Evolutionary conservation across 2,329 filamentous ascomycete genomes (phyloP), one percentile per base, ranked within the genome.

Genomic region (Gliomastix tumulicola): DNA sequence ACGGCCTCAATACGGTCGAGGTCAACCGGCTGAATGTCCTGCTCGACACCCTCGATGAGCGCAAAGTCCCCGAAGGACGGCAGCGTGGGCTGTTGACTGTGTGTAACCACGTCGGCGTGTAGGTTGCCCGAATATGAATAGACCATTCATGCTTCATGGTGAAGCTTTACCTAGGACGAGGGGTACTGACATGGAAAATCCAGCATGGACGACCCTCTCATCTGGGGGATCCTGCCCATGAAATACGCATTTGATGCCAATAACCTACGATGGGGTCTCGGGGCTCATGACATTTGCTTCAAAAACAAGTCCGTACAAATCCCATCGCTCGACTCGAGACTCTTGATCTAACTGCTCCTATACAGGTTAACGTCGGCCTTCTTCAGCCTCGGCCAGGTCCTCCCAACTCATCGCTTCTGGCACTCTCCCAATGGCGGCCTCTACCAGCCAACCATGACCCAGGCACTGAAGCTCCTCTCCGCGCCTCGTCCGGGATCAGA

Each of bases 251-350:
- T 84, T 51, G 77, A 81, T 41, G 77, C 84, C 16, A 69, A 74
- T 38, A 92, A 89, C 54, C 71, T 88, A 51, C 79, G 92, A 56
- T 97, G 89, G 88, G 79, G 82, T 9, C 74, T 98, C 37, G 92
- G 87, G 18, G 94, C 88, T 50, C 87, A 96, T 57, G 92, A 98
- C 59, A 89, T 98, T 41, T 96, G 89, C 63, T 98, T 94, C 60
- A 82, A 82, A 51, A 90, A 87, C 55, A 82, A 78, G 87, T 92
- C 64, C 43, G 68, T 48, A 11, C 37, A 22, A 21, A 18, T 31
- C 12, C 36, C 21, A 30, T 9, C 21, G 5, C 30, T 34, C 16
- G 13, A 28, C 27, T 15, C 5, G 12, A 21, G 23, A 31, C 19
- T 9, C 7, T 19, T 23, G 11, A 27, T 35, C 32, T 18, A n/a